phyloP scores from a whole-genome alignment of 768 basidiomycete genomes.

The Chalciporus sphaerocephalus region DNA sequence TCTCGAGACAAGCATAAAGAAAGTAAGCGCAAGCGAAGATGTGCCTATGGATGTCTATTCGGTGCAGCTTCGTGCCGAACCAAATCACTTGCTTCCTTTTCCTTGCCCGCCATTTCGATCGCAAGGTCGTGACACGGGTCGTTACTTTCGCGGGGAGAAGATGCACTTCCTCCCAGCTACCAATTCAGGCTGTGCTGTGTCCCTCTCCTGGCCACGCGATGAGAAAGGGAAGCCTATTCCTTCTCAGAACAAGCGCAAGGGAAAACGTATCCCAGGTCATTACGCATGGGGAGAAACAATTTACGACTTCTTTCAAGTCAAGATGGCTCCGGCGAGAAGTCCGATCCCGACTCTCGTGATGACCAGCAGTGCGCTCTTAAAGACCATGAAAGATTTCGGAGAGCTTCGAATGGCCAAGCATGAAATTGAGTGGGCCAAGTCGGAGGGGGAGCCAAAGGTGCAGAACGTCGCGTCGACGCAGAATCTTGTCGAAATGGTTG shows the following conservation, averaged over 20 bases:
- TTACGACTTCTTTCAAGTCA: constrained; percentile 22
- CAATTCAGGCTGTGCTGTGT: neutral
- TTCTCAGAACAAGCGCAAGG: neutral
- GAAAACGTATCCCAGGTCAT: constrained; percentile 20
- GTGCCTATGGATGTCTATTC: neutral
- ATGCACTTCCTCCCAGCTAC: neutral
- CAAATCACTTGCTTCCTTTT: no score
- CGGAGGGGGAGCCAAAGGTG: constrained; percentile 22
- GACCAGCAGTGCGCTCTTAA: constrained; percentile 21
- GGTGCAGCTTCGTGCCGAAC: no score
- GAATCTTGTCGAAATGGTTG: constrained; percentile 10
- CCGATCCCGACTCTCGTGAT: neutral
- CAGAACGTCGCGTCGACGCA: constrained; percentile 14
- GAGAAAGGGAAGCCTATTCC: neutral
- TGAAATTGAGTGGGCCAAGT: constrained; percentile 21
- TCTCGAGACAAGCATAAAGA: neutral
- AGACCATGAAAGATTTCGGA: constrained; percentile 6
- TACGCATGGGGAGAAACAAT: constrained; percentile 27
- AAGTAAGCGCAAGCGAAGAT: neutral
- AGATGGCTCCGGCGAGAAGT: neutral
- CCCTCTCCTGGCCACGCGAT: neutral
- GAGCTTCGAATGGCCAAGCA: constrained; percentile 14
- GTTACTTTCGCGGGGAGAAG: neutral
- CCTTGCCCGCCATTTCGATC: neutral
- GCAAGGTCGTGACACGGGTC: neutral